Base-by-base conservation (phyloP, 1,284 basidiomycete species). In the Microbotryum lychnidis-dioicae region DNA sequence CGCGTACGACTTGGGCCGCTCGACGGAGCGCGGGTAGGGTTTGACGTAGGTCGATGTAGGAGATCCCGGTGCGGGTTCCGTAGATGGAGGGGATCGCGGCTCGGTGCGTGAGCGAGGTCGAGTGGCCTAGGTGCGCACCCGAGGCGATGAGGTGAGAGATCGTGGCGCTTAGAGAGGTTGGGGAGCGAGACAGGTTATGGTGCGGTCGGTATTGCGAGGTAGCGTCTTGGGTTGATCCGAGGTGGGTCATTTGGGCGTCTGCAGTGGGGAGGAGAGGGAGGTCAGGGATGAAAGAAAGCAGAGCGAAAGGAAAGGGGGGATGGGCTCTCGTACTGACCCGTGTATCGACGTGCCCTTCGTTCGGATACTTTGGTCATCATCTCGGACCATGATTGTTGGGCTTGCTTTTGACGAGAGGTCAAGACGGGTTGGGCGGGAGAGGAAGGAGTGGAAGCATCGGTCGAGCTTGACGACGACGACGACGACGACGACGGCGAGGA, bases 31-130 rank as follows among this genome's bases (percentile, higher is more conserved):
- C 84, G 6, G 92, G 91, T 1, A 98, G 79, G 0, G 96, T 97
- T 69, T 89, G 87, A 75, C 97, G 91, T 45, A 98, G 81, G 76
- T 99, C 92, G 75, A 99, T 97, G 75, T 97, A 83, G 56, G 90
- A 90, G 64, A 97, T 83, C 18, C 87, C 90, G 44, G 91, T 84
- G 58, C 96, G 88, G 27, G 84, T 84, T 63, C 94, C 96, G 74
- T 97, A 97, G 50, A 94, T 86, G 74, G 91, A 93, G n/a, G 93
- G 90, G 69, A 87, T 81, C 73, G 90, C 93, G 68, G 91, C 85
- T 21, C 89, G 86, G 75, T 89, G 86, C 79, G 94, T 86, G 66
- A 89, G 83, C 2, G 85, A 81, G 54, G 83, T 82, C 29, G 86
- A 81, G 75, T 98, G 94, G 5, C 96, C 96, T 50, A 98, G 84